A percentile compares a stretch with the other conserved stretches of the same genome.
Evolutionary conservation across 164 flowering plant genomes (phyloP).

Genomic region (Kingdonia uniflora): DNA sequence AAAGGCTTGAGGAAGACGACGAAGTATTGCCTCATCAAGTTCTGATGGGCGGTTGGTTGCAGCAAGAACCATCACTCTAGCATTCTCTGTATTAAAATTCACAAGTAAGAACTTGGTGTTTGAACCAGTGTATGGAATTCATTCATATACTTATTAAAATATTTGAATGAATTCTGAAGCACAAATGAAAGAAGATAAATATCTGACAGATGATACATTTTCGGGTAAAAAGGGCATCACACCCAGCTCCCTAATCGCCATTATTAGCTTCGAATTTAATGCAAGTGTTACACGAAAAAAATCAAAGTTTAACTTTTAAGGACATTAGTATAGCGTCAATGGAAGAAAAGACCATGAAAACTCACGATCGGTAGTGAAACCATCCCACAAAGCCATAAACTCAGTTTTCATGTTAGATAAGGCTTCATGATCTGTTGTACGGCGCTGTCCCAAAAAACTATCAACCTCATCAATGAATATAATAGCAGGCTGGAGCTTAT

Average conservation of each 20-base stretch:
- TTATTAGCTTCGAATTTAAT: too few relatives aligned
- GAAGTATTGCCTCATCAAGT: slow-evolving; percentile 96
- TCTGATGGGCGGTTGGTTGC: slow-evolving; percentile 98
- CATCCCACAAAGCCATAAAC: slow-evolving; percentile 88
- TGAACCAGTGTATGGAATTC: too few relatives aligned
- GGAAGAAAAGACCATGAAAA: slow-evolving; percentile 9
- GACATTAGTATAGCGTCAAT: not conserved
- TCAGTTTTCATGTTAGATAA: slow-evolving; percentile 68
- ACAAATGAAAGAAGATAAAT: too few relatives aligned
- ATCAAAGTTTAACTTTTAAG: not conserved
- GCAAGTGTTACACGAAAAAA: not conserved
- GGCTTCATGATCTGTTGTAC: slow-evolving; percentile 50
- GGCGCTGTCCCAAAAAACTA: slow-evolving; percentile 73
- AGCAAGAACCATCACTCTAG: slow-evolving; percentile 96
- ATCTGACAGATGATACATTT: too few relatives aligned
- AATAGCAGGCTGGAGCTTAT: slow-evolving; percentile 78
- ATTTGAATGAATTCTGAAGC: too few relatives aligned
- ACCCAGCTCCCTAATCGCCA: too few relatives aligned
- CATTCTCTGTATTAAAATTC: slow-evolving; percentile 43
- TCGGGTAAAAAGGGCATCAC: too few relatives aligned
- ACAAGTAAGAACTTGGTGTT: not conserved
- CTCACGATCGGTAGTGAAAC: slow-evolving; percentile 75
- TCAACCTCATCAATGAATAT: slow-evolving; percentile 83
- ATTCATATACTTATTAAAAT: too few relatives aligned
- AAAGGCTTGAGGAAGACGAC: slow-evolving; percentile 93